Evolutionary conservation across 2,329 filamentous ascomycete species (phyloP).

Genomic region (Microcyclospora tardicrescens): DNA sequence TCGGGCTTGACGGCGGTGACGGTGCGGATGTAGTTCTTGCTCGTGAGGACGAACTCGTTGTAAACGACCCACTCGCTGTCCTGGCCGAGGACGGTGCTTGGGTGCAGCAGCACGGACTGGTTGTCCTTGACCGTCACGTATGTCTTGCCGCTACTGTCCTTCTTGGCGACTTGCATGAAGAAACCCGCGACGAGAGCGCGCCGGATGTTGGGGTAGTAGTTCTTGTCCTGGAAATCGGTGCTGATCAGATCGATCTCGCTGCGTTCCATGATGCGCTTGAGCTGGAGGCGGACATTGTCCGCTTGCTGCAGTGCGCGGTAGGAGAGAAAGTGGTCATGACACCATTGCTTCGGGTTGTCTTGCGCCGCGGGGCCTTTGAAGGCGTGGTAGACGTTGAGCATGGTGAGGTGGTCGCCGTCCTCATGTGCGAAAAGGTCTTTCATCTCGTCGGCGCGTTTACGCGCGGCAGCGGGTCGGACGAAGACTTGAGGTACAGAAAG

Average conservation of each 20-base stretch:
- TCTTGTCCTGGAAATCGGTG: constrained; percentile 85
- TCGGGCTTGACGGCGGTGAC: constrained; percentile 86
- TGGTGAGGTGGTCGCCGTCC: constrained; percentile 88
- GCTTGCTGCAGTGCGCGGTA: constrained; percentile 79
- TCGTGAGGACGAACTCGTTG: constrained; percentile 95
- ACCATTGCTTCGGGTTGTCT: constrained; percentile 77
- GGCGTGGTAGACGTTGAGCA: constrained; percentile 95
- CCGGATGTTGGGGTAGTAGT: constrained; percentile 96
- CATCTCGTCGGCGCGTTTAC: constrained; percentile 94
- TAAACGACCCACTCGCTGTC: constrained; percentile 96
- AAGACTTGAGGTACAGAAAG: constrained; percentile 93
- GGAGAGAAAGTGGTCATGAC: constrained; percentile 90
- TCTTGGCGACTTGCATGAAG: constrained; percentile 99
- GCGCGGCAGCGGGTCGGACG: constrained; percentile 68
- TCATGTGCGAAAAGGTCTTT: constrained; percentile 85
- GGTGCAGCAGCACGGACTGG: constrained; percentile 84
- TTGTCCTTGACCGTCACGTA: constrained; percentile 97
- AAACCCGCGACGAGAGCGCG: constrained; percentile 85
- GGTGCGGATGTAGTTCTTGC: constrained; percentile 94
- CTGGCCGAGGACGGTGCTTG: constrained; percentile 74
- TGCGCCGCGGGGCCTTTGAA: constrained; percentile 68
- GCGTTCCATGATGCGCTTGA: constrained; percentile 94
- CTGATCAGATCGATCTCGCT: constrained; percentile 74
- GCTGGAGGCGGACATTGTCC: constrained; percentile 83
- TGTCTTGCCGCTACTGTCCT: constrained; percentile 72